Evolutionary conservation across 2,329 filamentous ascomycete genomes (phyloP).

Genomic region (Trichoderma brevicompactum): DNA sequence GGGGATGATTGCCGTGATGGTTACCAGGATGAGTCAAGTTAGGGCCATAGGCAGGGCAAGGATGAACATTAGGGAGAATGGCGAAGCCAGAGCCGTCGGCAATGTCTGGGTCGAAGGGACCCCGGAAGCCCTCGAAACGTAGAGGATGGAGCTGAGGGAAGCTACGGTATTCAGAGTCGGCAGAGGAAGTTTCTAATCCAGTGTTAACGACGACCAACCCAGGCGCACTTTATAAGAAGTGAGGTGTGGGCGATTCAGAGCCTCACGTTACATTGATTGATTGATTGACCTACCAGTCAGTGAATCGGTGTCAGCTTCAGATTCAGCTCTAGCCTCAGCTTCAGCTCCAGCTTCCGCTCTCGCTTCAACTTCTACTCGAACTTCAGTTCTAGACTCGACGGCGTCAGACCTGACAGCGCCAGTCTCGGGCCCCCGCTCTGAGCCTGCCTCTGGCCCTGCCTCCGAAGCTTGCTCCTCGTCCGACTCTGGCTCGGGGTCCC

Average conservation of each 20-base stretch:
- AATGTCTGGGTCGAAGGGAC: neutral
- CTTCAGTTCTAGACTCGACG: neutral
- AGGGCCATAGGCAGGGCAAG: neutral
- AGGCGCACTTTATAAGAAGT: neutral
- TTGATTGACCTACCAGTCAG: conserved; percentile 16
- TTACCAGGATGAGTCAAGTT: neutral
- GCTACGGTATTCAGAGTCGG: neutral
- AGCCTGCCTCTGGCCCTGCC: conserved; percentile 3
- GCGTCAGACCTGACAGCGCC: neutral
- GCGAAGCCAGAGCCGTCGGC: neutral
- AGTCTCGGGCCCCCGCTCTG: conserved; percentile 28
- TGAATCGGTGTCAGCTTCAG: conserved; percentile 12
- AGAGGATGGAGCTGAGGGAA: neutral
- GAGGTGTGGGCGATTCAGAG: neutral
- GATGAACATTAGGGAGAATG: neutral
- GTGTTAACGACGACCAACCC: conserved; percentile 1
- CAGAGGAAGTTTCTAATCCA: conserved; percentile 4
- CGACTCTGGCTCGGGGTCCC: conserved; percentile 37
- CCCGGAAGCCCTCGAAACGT: neutral
- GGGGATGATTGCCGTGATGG: neutral
- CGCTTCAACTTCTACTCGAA: neutral
- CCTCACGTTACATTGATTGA: neutral
- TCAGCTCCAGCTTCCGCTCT: neutral
- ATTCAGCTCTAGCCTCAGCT: too few species aligned
- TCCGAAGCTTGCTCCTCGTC: conserved; percentile 34